Percentiles rank a stretch among this genome's conserved stretches.
These are phyloP conservation scores for Clausena lansium DNA, from an alignment of 345 rosid species.

Conservation along the genomic window DNA sequence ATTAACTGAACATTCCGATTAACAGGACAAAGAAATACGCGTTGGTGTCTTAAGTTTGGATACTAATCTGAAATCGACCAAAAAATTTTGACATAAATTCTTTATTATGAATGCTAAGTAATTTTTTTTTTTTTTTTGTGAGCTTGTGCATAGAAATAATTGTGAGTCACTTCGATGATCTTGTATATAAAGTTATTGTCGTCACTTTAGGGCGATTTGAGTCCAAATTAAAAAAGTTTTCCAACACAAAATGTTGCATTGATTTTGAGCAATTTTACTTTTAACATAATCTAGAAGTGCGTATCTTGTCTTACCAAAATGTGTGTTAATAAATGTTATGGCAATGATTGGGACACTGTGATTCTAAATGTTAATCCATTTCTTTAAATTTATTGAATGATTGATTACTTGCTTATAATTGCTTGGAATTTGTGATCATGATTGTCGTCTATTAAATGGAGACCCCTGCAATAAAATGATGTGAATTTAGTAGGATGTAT, in stretches of 20 bases:
- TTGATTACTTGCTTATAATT: background rate
- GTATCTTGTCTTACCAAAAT: background rate
- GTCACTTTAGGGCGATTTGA: background rate
- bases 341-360: too few species aligned
- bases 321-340: too few species aligned
- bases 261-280: background rate
- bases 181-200: background rate
- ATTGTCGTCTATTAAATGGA: too few species aligned
- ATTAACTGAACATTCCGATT: too few species aligned
- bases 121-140: too few species aligned
- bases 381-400: background rate
- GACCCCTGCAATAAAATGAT: too few species aligned
- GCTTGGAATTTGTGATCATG: background rate
- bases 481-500: too few species aligned
- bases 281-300: background rate
- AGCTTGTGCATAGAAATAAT: background rate
- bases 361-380: background rate
- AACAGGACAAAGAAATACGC: background rate
- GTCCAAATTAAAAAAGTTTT: background rate
- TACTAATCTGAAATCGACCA: background rate
- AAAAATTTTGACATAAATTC: too few species aligned
- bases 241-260: too few species aligned
- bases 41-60: background rate
- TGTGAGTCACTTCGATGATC: background rate
- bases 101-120: background rate